These are phyloP conservation scores for Rosa hybrid DNA, from an alignment of 331 rosid species.

Conservation along the genomic window DNA sequence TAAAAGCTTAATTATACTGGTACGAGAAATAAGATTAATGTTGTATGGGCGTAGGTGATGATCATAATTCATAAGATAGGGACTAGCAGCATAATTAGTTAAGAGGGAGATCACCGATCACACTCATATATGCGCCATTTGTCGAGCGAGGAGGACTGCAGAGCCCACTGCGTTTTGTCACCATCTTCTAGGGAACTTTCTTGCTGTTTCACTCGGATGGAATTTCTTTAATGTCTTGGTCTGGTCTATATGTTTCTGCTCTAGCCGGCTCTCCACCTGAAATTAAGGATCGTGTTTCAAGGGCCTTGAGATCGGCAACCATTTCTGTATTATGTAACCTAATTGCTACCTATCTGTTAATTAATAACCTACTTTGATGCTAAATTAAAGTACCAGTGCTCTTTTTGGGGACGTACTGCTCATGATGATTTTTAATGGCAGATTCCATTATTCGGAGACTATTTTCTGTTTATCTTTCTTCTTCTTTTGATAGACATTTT, in stretches of 20 bases:
- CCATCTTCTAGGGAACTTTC: neutral
- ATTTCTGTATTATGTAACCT: neutral
- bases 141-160: constrained; percentile 8
- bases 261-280: constrained; percentile 3
- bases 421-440: neutral
- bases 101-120: neutral
- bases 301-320: neutral
- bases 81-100: neutral
- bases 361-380: neutral
- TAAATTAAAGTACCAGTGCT: neutral
- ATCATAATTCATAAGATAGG: too few relatives aligned
- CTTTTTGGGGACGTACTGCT: neutral
- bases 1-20: neutral
- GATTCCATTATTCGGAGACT: neutral
- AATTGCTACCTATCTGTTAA: neutral
- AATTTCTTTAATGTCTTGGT: neutral
- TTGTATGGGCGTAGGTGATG: neutral
- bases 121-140: neutral
- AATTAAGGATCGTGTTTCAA: constrained; percentile 3
- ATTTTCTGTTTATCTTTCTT: neutral
- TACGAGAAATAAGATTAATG: neutral
- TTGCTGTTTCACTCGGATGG: neutral
- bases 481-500: neutral
- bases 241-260: constrained; percentile 2
- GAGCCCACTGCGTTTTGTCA: neutral